Base-by-base conservation (phyloP, 2,329 filamentous ascomycete genomes). In the Monosporascus sp. region DNA sequence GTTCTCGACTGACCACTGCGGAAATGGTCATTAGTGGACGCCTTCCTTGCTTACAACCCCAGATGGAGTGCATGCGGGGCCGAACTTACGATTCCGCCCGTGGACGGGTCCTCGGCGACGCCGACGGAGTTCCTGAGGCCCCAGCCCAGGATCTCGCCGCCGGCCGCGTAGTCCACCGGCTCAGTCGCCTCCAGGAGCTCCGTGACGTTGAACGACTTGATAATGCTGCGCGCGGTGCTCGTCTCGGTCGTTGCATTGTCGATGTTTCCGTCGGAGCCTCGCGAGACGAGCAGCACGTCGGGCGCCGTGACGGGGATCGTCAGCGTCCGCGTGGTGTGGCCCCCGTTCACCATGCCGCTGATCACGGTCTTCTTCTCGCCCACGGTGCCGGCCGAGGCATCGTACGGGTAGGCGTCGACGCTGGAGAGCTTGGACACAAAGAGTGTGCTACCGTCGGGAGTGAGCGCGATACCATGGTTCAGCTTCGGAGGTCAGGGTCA, bases 71-170 rank as follows among this genome's bases (percentile, higher is more conserved):
- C 31, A 14, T 14, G 31, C 11, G 5, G 14, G n/a, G 15, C 8
- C 6, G 6, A 41, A 15, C 55, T 37, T 55, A 59, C 57, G 54
- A 83, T 73, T 18, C 74, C 77, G 20, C 79, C 80, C 1, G 72
- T 72, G 5, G 62, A 53, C 1, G 77, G 78, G 51, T 89, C 76
- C 66, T 88, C 85, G n/a, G 74, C 84, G 4, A 90, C 70, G 9
- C 87, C 88, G 5, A 89, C 86, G 1, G 84, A 84, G 66, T 90
- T 90, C 38, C 86, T 77, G 50, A 91, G 73, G 11, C 88, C 88
- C 86, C 86, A 90, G 17, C 85, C 80, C 2, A 83, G 68, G 0
- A 80, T 60, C 14, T 65, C 58, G 3, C 80, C 80, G 15, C 81
- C 58, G 68, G 70, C 59, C 37, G 77, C 73, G 47, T 75, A 83